Base-by-base conservation (phyloP, 768 basidiomycete genomes). In the Aureoboletus auriporus region DNA sequence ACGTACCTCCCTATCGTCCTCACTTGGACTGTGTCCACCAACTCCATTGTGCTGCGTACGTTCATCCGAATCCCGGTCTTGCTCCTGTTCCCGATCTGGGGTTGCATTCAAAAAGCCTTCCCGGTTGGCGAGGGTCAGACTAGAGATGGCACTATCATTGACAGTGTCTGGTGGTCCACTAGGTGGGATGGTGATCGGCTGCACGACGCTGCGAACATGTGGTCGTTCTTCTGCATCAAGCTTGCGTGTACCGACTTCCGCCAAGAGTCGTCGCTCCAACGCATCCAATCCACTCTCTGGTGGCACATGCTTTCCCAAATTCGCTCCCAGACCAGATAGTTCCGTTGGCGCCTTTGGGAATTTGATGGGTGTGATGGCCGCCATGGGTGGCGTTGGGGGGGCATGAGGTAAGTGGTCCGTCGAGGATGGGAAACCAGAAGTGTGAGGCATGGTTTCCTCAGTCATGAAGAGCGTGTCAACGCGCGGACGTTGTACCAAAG, bases 221-320 rank as follows among this genome's bases (percentile, higher is more conserved):
- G 71, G 67, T 10, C 61, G 59, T 36, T 55, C 49, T 26, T 62
- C 56, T 14, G 47, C 52, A n/a, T 70, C 66, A 0, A 62, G 52
- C 58, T 68, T 73, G 42, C 82, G 74, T 16, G 87, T 89, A 26
- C 88, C 88, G 7, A 90, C 87, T 57, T 89, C 81, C 0, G 79
- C 81, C 1, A 85, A 65, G 4, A 91, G 68, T 44, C 81, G 71
- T 41, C 79, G 72, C 60, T 91, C 88, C 8, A 91, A 68, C 4
- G 82, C 87, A 53, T 91, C 87, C 4, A 91, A 67, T 8, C 87
- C 87, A 42, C 73, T 81, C 55, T 79, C 79, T 36, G 52, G 57
- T 5, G 43, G 47, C 9, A 44, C 55, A 27, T 54, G 50, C 46
- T 58, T 60, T 12, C 57, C 58, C 20, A 54, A 30, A 42, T 58